Evolutionary conservation across 1,284 basidiomycete species (phyloP).

Genomic region (Neonothopanus nambi): DNA sequence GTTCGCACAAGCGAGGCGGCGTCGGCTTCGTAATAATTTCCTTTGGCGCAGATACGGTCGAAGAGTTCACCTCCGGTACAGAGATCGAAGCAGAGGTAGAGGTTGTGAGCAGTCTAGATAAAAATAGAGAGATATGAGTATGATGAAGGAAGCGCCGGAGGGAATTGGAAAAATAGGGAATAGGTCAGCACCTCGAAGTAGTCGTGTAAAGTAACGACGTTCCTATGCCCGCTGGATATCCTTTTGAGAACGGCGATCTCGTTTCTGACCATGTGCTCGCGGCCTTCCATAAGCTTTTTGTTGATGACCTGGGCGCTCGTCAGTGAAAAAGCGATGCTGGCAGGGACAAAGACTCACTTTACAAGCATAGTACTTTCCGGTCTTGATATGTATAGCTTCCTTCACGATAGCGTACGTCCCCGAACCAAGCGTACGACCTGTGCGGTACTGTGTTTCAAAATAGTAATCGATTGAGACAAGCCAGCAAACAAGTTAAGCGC

Average conservation of each 20-base stretch:
- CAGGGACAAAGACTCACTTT: constrained; percentile 39
- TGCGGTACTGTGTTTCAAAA: constrained; percentile 69
- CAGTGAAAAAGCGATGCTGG: no score
- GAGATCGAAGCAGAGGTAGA: constrained; percentile 94
- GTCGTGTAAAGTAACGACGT: constrained; percentile 92
- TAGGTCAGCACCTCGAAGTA: constrained; percentile 83
- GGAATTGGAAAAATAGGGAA: not conserved
- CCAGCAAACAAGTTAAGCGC: no score
- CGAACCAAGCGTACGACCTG: constrained; percentile 90
- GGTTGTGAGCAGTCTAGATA: constrained; percentile 83
- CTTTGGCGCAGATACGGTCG: constrained; percentile 97
- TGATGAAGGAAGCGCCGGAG: constrained; percentile 3
- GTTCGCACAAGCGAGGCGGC: constrained; percentile 89
- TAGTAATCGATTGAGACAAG: no score
- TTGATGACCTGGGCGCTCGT: constrained; percentile 61
- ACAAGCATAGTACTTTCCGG: constrained; percentile 86
- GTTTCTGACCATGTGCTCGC: constrained; percentile 93
- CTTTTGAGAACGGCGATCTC: constrained; percentile 96
- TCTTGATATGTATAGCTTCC: constrained; percentile 96
- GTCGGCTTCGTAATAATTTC: constrained; percentile 95
- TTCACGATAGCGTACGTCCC: constrained; percentile 92
- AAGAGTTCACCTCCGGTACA: constrained; percentile 98
- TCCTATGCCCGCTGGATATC: constrained; percentile 87
- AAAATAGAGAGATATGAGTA: not conserved
- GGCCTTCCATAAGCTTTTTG: constrained; percentile 96